Evolutionary conservation across 2,329 filamentous ascomycete genomes (phyloP).

Genomic region (Penicillium hordei): DNA sequence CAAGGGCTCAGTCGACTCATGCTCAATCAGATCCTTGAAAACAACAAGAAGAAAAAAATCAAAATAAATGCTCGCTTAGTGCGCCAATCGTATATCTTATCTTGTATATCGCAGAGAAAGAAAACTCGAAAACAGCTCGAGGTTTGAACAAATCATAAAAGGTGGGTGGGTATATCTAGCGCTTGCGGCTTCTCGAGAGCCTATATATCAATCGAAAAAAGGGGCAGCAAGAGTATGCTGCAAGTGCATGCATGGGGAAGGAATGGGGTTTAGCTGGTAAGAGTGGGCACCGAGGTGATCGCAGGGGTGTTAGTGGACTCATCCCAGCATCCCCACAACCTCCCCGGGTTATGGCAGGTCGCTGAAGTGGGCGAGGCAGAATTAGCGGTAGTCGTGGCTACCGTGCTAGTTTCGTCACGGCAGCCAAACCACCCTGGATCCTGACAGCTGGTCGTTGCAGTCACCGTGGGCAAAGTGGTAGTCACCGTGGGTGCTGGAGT

Average conservation of each 20-base stretch:
- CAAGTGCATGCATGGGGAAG: background rate
- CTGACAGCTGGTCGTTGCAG: slow-evolving; percentile 25
- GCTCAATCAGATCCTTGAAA: background rate
- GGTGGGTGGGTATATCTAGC: slow-evolving; percentile 9
- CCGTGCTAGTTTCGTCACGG: slow-evolving; percentile 24
- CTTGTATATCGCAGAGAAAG: background rate
- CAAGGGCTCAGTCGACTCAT: background rate
- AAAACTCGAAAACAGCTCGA: background rate
- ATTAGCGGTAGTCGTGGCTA: background rate
- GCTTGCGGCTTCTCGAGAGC: background rate
- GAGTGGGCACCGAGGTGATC: background rate
- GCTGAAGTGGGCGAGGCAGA: background rate
- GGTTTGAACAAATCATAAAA: background rate
- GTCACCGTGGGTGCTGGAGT: slow-evolving; percentile 17
- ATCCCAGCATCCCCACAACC: background rate
- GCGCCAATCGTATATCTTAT: slow-evolving; percentile 6
- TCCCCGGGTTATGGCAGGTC: background rate
- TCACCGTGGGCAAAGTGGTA: slow-evolving; percentile 6
- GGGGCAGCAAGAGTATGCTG: background rate
- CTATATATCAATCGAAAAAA: background rate
- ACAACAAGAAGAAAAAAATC: background rate
- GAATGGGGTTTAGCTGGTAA: background rate
- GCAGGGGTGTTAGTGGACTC: background rate
- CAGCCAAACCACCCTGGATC: slow-evolving; percentile 37
- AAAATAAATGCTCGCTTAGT: slow-evolving; percentile 5